These are phyloP conservation scores for Skeletonema tropicum DNA, from an alignment of 108 stramenopile species.

Conservation along the genomic window DNA sequence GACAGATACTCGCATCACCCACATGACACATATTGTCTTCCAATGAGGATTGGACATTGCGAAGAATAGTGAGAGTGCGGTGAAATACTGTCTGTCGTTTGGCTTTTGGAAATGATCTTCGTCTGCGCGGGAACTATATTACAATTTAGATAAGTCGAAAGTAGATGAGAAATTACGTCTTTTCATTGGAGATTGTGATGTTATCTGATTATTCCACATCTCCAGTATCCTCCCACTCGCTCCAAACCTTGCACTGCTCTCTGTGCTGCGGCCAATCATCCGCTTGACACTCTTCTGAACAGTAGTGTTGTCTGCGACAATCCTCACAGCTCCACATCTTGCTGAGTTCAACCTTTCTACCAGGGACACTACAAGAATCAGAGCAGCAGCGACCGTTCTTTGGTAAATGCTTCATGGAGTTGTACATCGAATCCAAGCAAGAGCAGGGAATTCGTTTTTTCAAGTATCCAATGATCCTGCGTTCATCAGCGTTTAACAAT, in stretches of 20 bases:
- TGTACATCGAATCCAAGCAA: not conserved
- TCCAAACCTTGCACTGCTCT: not conserved
- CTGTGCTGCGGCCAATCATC: not conserved
- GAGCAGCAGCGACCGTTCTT: not conserved
- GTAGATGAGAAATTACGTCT: too few species aligned
- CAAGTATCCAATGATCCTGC: not conserved
- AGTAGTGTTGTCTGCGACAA: not conserved
- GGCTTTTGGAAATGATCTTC: too few species aligned
- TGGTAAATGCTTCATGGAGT: not conserved
- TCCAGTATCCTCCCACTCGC: not conserved
- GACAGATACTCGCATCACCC: too few species aligned
- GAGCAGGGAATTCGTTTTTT: slow-evolving; percentile 1
- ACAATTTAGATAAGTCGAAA: too few species aligned
- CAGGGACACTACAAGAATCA: not conserved
- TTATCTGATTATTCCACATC: too few species aligned
- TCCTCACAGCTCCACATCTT: not conserved
- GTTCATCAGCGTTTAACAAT: not conserved
- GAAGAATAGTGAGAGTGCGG: too few species aligned
- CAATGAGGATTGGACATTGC: too few species aligned
- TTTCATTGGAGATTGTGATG: too few species aligned
- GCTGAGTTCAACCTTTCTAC: not conserved
- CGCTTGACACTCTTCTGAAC: not conserved
- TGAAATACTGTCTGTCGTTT: too few species aligned
- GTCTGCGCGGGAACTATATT: too few species aligned
- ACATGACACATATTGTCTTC: too few species aligned